Conservation (phyloP, 805 yeast genomes). For the Priceomyces haplophilus region DNA sequence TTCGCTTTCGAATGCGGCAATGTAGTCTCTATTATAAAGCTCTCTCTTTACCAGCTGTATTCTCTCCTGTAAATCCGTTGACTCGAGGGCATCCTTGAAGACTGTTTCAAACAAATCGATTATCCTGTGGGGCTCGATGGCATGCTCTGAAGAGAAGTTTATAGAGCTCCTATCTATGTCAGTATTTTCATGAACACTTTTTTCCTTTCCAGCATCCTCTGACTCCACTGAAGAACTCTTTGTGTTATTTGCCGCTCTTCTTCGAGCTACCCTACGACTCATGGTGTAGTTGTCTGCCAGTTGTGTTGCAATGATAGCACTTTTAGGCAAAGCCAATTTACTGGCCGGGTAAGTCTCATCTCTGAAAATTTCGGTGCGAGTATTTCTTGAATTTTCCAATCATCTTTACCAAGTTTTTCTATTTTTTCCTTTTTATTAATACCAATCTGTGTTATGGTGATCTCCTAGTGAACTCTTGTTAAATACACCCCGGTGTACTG, state of each 20-base stretch:
- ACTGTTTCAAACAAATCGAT: slow-evolving; percentile 34
- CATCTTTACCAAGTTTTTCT: slow-evolving; percentile 5
- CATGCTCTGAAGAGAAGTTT: slow-evolving; percentile 31
- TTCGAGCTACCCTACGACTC: slow-evolving; percentile 33
- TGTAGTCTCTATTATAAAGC: slow-evolving; percentile 67
- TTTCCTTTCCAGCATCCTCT: slow-evolving; percentile 3
- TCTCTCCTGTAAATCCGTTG: slow-evolving; percentile 35
- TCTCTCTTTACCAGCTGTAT: slow-evolving; percentile 71
- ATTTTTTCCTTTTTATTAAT: slow-evolving; percentile 16
- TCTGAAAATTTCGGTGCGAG: slow-evolving; percentile 3
- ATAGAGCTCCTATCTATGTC: slow-evolving; percentile 23
- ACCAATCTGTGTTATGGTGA: slow-evolving; percentile 55
- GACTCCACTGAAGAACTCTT: neutral
- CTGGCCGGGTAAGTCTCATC: slow-evolving; percentile 12
- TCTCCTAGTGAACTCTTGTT: slow-evolving; percentile 36
- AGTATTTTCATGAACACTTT: slow-evolving; percentile 3
- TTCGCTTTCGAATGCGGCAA: slow-evolving; percentile 62
- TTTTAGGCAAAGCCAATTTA: no score
- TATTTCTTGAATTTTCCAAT: slow-evolving; percentile 6
- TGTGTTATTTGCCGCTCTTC: neutral
- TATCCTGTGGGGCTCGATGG: slow-evolving; percentile 34
- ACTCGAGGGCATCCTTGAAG: slow-evolving; percentile 31
- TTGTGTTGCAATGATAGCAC: no score
- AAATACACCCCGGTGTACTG: slow-evolving; percentile 30
- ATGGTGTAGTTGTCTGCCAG: slow-evolving; percentile 7